Conservation (phyloP, 371 early-diverging fungal species). For the Rhizopus delemar region DNA sequence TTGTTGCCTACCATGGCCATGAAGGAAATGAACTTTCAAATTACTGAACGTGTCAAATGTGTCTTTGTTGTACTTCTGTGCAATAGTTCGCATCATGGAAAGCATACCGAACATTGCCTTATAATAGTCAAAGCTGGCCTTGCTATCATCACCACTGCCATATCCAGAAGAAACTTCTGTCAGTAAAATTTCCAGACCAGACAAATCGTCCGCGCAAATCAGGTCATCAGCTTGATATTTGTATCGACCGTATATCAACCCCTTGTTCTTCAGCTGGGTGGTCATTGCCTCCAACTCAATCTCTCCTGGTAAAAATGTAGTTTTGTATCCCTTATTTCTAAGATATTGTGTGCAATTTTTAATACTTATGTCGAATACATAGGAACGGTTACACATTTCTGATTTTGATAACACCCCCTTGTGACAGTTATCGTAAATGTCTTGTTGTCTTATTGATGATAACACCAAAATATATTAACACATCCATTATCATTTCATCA, state of each 20-base stretch:
- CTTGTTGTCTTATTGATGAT: neutral
- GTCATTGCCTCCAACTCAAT: neutral
- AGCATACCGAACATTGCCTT: slow-evolving; percentile 21
- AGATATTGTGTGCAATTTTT: neutral
- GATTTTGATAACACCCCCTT: neutral
- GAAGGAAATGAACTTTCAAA: slow-evolving; percentile 11
- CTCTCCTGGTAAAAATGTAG: neutral
- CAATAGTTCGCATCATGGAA: slow-evolving; percentile 14
- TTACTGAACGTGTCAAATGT: slow-evolving; percentile 18
- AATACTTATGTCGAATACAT: neutral
- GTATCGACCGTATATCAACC: slow-evolving; percentile 3
- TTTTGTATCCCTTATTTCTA: neutral
- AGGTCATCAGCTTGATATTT: slow-evolving; percentile 1
- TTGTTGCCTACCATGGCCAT: slow-evolving; percentile 16
- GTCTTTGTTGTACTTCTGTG: slow-evolving; percentile 6
- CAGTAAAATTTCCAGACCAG: slow-evolving; percentile 14
- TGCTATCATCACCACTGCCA: slow-evolving; percentile 10
- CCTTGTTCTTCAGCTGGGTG: neutral
- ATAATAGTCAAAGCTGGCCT: slow-evolving; percentile 18
- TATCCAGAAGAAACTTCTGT: slow-evolving; percentile 15
- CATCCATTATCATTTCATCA: neutral
- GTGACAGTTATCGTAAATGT: neutral
- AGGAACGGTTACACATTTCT: neutral
- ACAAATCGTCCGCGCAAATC: slow-evolving; percentile 7
- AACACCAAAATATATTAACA: neutral